Base-by-base conservation (phyloP, 2,329 filamentous ascomycete species). In the Trichoderma harzianum region DNA sequence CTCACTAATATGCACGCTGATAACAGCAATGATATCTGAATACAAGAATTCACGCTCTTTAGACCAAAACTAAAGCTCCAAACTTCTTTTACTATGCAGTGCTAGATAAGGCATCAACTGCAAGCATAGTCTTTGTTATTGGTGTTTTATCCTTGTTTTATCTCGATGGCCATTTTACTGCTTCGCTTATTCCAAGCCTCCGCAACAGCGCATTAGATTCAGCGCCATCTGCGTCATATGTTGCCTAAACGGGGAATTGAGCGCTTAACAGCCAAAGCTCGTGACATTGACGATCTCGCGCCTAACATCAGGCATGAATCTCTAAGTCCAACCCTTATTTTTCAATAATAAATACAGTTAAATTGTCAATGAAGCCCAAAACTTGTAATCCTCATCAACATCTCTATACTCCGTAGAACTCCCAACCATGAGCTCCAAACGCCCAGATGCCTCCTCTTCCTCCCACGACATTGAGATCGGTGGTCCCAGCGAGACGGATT, bases 401-500 rank as follows among this genome's bases (percentile, higher is more conserved):
- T 11, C 24, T 57, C 7, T 21, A 4, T 36, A n/a, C 24, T 57
- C 7, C 30, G 2, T 36, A n/a, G 18, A 21, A 14, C 10, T 1
- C 3, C 43, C 26, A 36, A 34, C 32, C 7, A 69, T 69, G 66
- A 61, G 39, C 28, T 69, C 66, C 24, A 70, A 70, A 63, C 68
- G 60, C 10, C 68, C 58, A 30, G 65, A 68, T 47, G 34, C 53
- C 53, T 65, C 43, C 12, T 65, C 43, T 1, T 53, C 62, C 21
- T 68, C 65, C 18, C 65, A 16, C 43, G 68, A 70, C 21, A 39
- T 67, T 18, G 70, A 72, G 12, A 39, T 68, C n/a, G 70, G 51
- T 0, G 55, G 51, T 11, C 34, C 64, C 21, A 78, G 76, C 72
- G 80, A 82, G 75, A 74, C 77, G 1, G 77, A 79, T 28, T 79